Evolutionary conservation across 371 early-diverging fungal species (phyloP).

Genomic region (Smittium mucronatum): DNA sequence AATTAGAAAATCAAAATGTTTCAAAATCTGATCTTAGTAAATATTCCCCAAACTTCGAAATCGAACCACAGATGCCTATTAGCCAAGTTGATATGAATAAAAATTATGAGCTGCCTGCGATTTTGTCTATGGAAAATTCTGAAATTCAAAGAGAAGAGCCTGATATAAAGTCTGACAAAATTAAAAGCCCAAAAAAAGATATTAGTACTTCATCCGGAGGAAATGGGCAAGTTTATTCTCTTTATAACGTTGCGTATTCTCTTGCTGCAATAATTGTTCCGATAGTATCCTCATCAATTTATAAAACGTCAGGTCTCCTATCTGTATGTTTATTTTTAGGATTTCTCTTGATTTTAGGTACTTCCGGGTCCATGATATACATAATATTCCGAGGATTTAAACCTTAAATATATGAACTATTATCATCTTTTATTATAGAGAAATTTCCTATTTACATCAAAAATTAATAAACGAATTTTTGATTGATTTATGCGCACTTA

Average conservation of each 20-base stretch:
- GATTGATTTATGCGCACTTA: no score
- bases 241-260: constrained; percentile 35
- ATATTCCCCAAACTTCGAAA: background rate
- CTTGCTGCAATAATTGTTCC: constrained; percentile 31
- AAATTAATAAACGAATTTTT: no score
- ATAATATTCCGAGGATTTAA: no score
- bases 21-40: background rate
- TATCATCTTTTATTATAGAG: no score
- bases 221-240: constrained; percentile 31
- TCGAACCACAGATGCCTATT: background rate
- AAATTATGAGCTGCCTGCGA: background rate
- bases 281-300: background rate
- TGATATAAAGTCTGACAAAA: background rate
- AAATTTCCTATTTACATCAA: no score
- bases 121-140: background rate
- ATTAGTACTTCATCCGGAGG: constrained; percentile 15
- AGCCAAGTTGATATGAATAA: no score
- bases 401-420: no score
- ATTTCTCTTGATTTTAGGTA: background rate
- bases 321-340: constrained; percentile 3
- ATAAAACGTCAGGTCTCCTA: background rate
- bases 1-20: background rate
- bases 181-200: background rate
- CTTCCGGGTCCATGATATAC: background rate
- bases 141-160: background rate